These are phyloP conservation scores for Colletotrichum spinosum DNA, from an alignment of 2,329 filamentous ascomycete species.

Conservation along the genomic window DNA sequence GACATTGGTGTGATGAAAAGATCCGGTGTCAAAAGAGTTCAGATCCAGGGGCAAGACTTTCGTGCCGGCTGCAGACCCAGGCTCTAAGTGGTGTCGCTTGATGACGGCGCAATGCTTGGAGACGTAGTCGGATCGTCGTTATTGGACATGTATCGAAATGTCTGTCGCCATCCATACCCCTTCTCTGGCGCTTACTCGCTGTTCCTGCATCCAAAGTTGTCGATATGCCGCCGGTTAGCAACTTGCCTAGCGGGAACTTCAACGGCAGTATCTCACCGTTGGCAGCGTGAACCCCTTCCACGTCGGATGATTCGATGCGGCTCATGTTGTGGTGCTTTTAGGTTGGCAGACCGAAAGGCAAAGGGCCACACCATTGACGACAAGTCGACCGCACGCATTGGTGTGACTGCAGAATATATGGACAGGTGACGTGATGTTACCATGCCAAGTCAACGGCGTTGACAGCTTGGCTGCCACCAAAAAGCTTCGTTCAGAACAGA, in stretches of 20 bases:
- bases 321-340: neutral
- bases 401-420: constrained; percentile 16
- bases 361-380: neutral
- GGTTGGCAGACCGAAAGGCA: constrained; percentile 15
- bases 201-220: neutral
- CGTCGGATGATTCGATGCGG: constrained; percentile 3
- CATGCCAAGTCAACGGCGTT: constrained; percentile 22
- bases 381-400: neutral
- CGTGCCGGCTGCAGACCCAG: constrained; percentile 6
- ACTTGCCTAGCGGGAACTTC: too few species aligned
- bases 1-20: constrained; percentile 1
- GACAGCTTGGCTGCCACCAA: neutral
- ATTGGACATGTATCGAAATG: neutral
- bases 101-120: neutral
- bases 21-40: constrained; percentile 1
- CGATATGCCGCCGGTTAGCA: too few species aligned
- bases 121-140: neutral
- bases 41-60: constrained; percentile 2
- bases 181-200: neutral
- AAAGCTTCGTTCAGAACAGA: constrained; percentile 29
- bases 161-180: neutral
- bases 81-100: constrained; percentile 23
- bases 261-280: too few species aligned
- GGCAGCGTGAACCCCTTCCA: too few species aligned
- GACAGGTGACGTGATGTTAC: neutral